phyloP scores from a whole-genome alignment of 1,284 basidiomycete genomes.

The Moesziomyces sp. region DNA sequence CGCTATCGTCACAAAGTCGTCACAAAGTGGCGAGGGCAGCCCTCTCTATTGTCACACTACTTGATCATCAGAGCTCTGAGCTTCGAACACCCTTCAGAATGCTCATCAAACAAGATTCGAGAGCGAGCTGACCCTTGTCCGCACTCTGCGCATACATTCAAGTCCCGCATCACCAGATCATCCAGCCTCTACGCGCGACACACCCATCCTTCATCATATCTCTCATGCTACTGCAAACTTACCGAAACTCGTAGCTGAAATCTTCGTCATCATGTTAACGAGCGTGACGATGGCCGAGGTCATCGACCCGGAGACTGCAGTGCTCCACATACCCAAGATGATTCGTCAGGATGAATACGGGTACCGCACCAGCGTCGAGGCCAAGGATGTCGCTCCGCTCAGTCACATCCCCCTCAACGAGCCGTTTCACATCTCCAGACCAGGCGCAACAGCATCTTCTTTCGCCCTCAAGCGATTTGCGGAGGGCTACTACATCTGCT shows the following conservation, averaged over 20 bases:
- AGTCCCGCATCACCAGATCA: background rate
- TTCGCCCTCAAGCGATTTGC: conserved; percentile 33
- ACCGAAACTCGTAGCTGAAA: background rate
- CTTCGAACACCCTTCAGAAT: background rate
- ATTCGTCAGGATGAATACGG: conserved; percentile 44
- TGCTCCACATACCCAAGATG: conserved; percentile 46
- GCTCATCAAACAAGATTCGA: background rate
- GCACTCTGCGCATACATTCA: too few relatives aligned
- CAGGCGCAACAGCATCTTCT: conserved; percentile 4
- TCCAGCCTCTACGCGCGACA: background rate
- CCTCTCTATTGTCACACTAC: background rate
- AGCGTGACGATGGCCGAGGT: conserved; percentile 44
- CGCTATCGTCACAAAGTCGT: background rate
- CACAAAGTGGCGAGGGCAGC: background rate
- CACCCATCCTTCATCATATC: background rate
- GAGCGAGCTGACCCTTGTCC: too few relatives aligned
- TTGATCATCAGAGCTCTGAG: background rate
- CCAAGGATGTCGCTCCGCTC: conserved; percentile 26
- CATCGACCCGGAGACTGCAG: conserved; percentile 36
- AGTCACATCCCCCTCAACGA: conserved; percentile 24
- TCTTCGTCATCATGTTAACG: conserved; percentile 19
- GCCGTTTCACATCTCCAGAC: conserved; percentile 18
- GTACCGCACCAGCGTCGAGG: conserved; percentile 37
- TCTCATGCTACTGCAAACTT: too few relatives aligned
- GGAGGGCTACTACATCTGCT: conserved; percentile 71